Conservation (phyloP, 352 stramenopile genomes). For the Phytophthora rubi region DNA sequence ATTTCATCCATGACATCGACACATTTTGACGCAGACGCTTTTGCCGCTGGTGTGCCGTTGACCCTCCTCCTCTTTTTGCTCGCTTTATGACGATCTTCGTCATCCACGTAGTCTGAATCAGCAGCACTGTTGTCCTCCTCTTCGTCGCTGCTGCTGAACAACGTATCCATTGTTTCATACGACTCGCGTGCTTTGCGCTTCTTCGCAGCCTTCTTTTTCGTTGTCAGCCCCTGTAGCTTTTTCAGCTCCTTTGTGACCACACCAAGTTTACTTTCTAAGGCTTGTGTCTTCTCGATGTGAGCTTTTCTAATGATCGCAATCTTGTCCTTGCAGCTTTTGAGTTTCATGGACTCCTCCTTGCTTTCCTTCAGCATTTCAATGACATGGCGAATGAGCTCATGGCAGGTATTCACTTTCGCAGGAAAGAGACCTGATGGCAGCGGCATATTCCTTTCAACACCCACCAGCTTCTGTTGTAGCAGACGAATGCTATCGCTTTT, state of each 20-base stretch:
- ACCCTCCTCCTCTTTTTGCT: conserved; percentile 10
- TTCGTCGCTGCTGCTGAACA: conserved; percentile 64
- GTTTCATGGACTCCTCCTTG: conserved; percentile 40
- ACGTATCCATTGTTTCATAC: conserved; percentile 51
- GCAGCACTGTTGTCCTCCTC: conserved; percentile 58
- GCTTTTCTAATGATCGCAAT: conserved; percentile 28
- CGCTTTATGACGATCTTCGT: conserved; percentile 32
- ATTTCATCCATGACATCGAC: conserved; percentile 61
- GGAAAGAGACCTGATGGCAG: conserved; percentile 54
- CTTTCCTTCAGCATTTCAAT: conserved; percentile 51
- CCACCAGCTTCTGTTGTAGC: conserved; percentile 68
- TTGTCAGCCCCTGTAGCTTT: conserved; percentile 28
- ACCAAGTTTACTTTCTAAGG: conserved; percentile 24
- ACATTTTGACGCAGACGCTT: conserved; percentile 2
- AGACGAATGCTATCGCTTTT: conserved; percentile 68
- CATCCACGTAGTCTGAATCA: conserved; percentile 77
- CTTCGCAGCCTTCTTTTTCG: conserved; percentile 44
- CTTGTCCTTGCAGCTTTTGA: conserved; percentile 27
- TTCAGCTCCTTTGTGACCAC: conserved; percentile 32
- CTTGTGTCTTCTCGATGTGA: conserved; percentile 18
- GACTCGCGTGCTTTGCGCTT: conserved; percentile 47
- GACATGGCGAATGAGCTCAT: conserved; percentile 61
- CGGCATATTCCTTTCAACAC: conserved; percentile 55
- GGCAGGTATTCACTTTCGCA: conserved; percentile 43
- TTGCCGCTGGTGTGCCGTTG: not conserved